Evolutionary conservation across 441 rosid species (phyloP).

Genomic region (Jatropha podagrica): DNA sequence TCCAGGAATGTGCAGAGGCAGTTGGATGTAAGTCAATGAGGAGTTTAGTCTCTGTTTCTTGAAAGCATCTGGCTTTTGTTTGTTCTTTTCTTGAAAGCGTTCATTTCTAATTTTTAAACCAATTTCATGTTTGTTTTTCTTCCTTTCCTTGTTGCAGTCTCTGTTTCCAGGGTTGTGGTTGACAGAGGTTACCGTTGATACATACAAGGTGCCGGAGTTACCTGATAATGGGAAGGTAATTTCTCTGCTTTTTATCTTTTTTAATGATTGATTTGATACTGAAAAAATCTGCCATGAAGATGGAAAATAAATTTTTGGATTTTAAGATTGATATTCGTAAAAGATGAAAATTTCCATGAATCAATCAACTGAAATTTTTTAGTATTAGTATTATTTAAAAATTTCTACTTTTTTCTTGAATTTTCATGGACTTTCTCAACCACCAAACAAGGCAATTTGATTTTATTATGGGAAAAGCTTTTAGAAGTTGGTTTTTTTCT

Average conservation of each 20-base stretch:
- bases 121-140: constrained; percentile 1
- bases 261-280: constrained; percentile 21
- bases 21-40: constrained; percentile 53
- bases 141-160: constrained; percentile 35
- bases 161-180: constrained; percentile 64
- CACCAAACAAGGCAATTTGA: not conserved
- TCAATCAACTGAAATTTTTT: too few species aligned
- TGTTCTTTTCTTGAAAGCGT: not conserved
- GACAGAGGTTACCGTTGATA: constrained; percentile 53
- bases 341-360: not conserved
- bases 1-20: constrained; percentile 57
- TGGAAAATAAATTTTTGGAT: constrained; percentile 3
- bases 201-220: constrained; percentile 54
- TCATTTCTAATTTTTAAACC: not conserved
- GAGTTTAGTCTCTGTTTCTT: constrained; percentile 1
- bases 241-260: not conserved
- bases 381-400: too few species aligned
- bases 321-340: not conserved
- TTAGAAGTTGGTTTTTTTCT: not conserved
- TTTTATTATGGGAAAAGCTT: not conserved
- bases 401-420: not conserved
- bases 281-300: constrained; percentile 15
- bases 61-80: not conserved
- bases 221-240: constrained; percentile 51
- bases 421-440: not conserved